Evolutionary conservation across 331 rosid genomes (phyloP), one percentile per base, ranked within the genome.

Genomic region (Rosa hybrid): DNA sequence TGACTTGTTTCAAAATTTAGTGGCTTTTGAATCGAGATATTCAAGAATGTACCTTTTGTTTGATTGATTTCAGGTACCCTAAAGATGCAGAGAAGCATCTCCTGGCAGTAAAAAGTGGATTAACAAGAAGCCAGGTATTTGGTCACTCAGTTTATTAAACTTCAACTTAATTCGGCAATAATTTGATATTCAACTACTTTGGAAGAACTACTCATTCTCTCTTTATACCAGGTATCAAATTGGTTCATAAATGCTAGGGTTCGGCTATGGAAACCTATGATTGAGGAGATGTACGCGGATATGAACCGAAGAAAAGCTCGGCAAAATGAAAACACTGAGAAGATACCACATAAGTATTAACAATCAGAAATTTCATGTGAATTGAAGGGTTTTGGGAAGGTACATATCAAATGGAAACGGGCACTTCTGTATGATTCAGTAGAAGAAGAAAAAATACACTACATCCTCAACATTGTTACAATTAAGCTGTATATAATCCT

Each of bases 231-330:
- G 97, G 98, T 94, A 45, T 92, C 98, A 0, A 92, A 94, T 84
- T 94, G 98, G 98, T 94, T 94, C 72, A 94, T 94, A 80, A 94
- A 94, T 77, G 98, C 98, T 6, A 92, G 97, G 1, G 98, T 94
- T 30, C 83, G 98, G 77, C 85, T 94, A 46, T 94, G 97, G 98
- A 94, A 94, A 79, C 98, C 98, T 0, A 91, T 94, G 97, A 92
- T 94, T 8, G 98, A 94, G 62, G 98, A 94, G 80, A 94, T 94
- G 98, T 92, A 94, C 42, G 87, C 98, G 3, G 98, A 94, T 85
- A 84, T 94, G 94, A 90, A 84, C 83, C 74, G 92, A 84, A 87
- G 94, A 83, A 94, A 85, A 77, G 80, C 79, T 25, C 80, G 85
- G 73, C 63, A 87, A 77, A 84, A 79, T 41, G 84, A 84, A 57